phyloP scores from a whole-genome alignment of 768 basidiomycete species.

The Daedalea quercina region DNA sequence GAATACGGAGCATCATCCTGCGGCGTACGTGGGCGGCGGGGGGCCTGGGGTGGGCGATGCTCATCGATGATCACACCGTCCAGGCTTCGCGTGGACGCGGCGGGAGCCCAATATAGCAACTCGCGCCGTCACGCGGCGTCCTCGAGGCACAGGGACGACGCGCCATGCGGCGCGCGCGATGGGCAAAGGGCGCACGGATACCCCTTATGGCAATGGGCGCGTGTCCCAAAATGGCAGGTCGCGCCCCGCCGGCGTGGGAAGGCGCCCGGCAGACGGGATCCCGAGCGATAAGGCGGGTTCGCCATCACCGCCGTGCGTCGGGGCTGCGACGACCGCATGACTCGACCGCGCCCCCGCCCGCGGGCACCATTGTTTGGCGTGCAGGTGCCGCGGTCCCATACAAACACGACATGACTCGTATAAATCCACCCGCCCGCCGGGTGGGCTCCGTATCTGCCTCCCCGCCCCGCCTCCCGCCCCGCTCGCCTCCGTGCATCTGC shows the following conservation, averaged over 20 bases:
- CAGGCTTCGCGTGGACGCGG: not conserved
- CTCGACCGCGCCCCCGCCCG: conserved; percentile 13
- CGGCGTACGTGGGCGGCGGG: not conserved
- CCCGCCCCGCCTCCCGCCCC: conserved; percentile 8
- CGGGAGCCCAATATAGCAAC: not conserved
- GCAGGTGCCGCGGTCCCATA: not conserved
- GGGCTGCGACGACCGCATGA: conserved; percentile 4
- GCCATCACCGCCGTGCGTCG: not conserved
- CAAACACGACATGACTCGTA: conserved; percentile 5
- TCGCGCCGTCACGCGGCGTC: not conserved
- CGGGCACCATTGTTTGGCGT: conserved; percentile 2
- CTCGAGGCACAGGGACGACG: not conserved
- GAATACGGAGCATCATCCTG: not conserved
- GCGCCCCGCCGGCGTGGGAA: not conserved
- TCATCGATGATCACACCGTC: not conserved
- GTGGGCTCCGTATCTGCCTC: conserved; percentile 3
- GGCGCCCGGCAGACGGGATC: not conserved
- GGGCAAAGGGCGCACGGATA: not conserved
- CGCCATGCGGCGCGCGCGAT: not conserved
- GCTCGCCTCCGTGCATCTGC: not conserved
- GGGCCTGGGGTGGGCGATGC: not conserved
- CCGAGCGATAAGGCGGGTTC: not conserved
- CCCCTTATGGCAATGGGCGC: not conserved
- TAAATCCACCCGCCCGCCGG: conserved; percentile 9
- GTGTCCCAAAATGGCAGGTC: not conserved